These are phyloP conservation scores for Orbilia quercus DNA, from an alignment of 2,329 filamentous ascomycete species.

Conservation along the genomic window DNA sequence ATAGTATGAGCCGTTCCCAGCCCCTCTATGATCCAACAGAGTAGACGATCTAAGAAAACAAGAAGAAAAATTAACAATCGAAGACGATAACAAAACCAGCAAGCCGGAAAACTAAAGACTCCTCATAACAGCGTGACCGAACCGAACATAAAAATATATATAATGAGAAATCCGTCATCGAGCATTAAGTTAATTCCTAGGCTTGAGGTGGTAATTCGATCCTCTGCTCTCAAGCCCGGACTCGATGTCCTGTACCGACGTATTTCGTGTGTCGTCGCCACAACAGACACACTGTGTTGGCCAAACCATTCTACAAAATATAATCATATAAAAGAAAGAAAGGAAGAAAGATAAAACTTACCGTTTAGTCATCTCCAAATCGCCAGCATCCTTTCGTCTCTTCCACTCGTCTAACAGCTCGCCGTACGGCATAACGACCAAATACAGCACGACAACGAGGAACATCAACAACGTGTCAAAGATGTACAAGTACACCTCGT, in stretches of 20 bases:
- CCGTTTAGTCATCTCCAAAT: conserved; percentile 39
- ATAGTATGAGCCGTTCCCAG: conserved; percentile 4
- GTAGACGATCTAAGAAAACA: conserved; percentile 33
- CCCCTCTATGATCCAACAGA: conserved; percentile 5
- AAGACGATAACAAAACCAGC: background rate
- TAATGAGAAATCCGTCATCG: background rate
- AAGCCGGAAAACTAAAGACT: too few species aligned
- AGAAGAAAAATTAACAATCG: conserved; percentile 3
- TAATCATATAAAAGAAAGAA: conserved; percentile 6
- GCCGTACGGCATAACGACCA: conserved; percentile 51
- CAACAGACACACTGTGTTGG: conserved; percentile 30
- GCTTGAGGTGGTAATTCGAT: background rate
- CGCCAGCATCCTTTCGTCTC: conserved; percentile 43
- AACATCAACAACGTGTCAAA: conserved; percentile 67
- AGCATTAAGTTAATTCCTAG: background rate
- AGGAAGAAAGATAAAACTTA: conserved; percentile 23
- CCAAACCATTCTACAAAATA: background rate
- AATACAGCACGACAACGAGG: conserved; percentile 59
- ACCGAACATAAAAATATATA: background rate
- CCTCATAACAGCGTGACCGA: too few species aligned
- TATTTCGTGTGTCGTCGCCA: background rate
- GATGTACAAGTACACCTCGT: conserved; percentile 66
- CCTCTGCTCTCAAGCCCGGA: conserved; percentile 24
- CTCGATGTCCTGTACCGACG: conserved; percentile 19
- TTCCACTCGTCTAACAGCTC: conserved; percentile 53